Evolutionary conservation across 75 land plant genomes (phyloP).

Genomic region (Azolla pinnata): DNA sequence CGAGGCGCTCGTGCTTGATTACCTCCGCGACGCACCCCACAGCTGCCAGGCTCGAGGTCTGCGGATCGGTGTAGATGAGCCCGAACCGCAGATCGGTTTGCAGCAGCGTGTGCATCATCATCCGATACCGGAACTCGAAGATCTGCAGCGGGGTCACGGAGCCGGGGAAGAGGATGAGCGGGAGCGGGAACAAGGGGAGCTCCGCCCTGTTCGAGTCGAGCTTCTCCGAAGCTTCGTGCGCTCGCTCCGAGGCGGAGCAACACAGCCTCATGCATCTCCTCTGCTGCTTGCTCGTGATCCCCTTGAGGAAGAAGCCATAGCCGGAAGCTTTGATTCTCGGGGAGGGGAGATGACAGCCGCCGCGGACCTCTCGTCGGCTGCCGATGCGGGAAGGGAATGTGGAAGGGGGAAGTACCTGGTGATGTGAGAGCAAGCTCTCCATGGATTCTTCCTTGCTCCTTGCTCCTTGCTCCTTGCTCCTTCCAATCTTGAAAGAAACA

Average conservation of each 20-base stretch:
- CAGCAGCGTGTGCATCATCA: slow-evolving; percentile 98
- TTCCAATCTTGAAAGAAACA: too few relatives aligned
- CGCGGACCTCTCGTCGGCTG: too few relatives aligned
- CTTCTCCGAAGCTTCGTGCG: neutral
- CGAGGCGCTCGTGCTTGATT: slow-evolving; percentile 87
- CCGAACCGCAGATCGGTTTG: slow-evolving; percentile 96
- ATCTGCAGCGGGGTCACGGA: slow-evolving; percentile 87
- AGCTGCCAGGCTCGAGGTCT: slow-evolving; percentile 41
- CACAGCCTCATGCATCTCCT: neutral
- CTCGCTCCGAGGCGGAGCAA: slow-evolving; percentile 10
- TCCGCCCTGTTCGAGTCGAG: slow-evolving; percentile 40
- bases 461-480: too few relatives aligned
- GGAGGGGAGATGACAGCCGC: neutral
- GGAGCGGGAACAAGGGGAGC: slow-evolving; percentile 88
- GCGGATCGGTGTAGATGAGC: slow-evolving; percentile 67
- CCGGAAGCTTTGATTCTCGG: neutral
- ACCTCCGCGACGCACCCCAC: slow-evolving; percentile 97
- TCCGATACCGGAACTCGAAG: slow-evolving; percentile 95
- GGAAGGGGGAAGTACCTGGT: too few relatives aligned
- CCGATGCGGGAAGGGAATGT: too few relatives aligned
- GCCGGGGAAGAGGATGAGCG: slow-evolving; percentile 92
- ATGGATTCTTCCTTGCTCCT: too few relatives aligned
- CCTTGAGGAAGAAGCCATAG: neutral
- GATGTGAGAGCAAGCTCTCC: too few relatives aligned
- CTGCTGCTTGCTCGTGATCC: neutral